Evolutionary conservation across 176 grass and related monocot genomes (phyloP).

Genomic region (Zea mays): DNA sequence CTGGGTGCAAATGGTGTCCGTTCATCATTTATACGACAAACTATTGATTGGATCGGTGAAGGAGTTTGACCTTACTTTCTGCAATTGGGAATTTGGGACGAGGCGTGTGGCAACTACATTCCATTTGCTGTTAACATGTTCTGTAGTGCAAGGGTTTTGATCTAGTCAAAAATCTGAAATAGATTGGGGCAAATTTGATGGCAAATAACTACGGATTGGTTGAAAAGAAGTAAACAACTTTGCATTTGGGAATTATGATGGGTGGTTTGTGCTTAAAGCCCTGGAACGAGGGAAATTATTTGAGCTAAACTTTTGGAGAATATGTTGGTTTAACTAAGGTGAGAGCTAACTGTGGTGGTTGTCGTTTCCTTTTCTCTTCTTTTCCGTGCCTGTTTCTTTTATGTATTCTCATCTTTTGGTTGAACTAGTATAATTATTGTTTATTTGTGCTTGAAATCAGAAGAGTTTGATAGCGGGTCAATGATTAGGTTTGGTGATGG

Average conservation of each 20-base stretch:
- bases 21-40: not conserved
- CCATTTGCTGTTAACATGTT: not conserved
- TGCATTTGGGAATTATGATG: constrained; percentile 1
- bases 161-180: not conserved
- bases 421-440: constrained; percentile 37
- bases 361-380: constrained; percentile 48
- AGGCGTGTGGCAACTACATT: not conserved
- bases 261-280: constrained; percentile 15
- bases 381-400: constrained; percentile 15
- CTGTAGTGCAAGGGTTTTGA: not conserved
- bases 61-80: not conserved
- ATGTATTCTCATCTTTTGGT: constrained; percentile 25
- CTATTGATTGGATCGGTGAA: not conserved
- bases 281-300: constrained; percentile 27
- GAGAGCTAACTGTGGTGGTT: constrained; percentile 43
- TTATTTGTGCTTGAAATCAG: constrained; percentile 36
- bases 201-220: constrained; percentile 6
- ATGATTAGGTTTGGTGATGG: constrained; percentile 36
- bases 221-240: not conserved
- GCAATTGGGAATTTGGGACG: not conserved
- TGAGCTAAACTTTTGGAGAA: constrained; percentile 29
- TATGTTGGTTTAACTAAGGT: constrained; percentile 39
- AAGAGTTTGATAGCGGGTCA: constrained; percentile 47
- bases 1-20: not conserved
- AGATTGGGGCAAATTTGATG: not conserved